These are phyloP conservation scores for Chrysosporium keratinophilum DNA, from an alignment of 2,329 filamentous ascomycete species.

Conservation along the genomic window DNA sequence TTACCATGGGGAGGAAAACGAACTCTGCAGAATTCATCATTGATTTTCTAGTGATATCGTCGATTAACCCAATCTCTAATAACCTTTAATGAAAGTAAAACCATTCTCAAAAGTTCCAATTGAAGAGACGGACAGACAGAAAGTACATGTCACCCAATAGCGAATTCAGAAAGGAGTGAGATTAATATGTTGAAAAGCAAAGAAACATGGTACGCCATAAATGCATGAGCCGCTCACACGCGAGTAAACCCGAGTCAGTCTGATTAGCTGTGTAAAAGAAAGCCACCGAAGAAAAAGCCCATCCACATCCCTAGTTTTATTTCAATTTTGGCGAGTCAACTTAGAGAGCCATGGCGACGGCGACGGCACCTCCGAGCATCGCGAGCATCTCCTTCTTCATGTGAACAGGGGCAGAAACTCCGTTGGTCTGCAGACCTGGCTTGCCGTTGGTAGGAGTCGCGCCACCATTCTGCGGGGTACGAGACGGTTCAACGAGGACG, in stretches of 20 bases:
- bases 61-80: too few species aligned
- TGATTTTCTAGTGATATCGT: too few species aligned
- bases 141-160: background rate
- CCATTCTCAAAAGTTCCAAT: too few species aligned
- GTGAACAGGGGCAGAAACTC: slow-evolving; percentile 24
- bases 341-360: slow-evolving; percentile 32
- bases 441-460: slow-evolving; percentile 15
- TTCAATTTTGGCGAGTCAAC: background rate
- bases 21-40: too few species aligned
- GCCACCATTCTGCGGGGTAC: slow-evolving; percentile 18
- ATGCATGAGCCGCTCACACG: background rate
- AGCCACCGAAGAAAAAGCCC: background rate
- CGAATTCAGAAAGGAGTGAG: background rate
- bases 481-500: slow-evolving; percentile 35
- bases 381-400: slow-evolving; percentile 29
- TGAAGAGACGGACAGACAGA: background rate
- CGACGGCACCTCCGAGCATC: slow-evolving; percentile 34
- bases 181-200: background rate
- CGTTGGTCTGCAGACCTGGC: slow-evolving; percentile 35
- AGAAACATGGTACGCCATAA: background rate
- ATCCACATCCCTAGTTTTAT: background rate
- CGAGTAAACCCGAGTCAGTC: background rate
- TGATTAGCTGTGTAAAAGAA: background rate
- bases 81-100: too few species aligned
- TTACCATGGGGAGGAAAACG: too few species aligned